These are phyloP conservation scores for Blastocystis hominis DNA, from an alignment of 352 stramenopile species.

Conservation along the genomic window DNA sequence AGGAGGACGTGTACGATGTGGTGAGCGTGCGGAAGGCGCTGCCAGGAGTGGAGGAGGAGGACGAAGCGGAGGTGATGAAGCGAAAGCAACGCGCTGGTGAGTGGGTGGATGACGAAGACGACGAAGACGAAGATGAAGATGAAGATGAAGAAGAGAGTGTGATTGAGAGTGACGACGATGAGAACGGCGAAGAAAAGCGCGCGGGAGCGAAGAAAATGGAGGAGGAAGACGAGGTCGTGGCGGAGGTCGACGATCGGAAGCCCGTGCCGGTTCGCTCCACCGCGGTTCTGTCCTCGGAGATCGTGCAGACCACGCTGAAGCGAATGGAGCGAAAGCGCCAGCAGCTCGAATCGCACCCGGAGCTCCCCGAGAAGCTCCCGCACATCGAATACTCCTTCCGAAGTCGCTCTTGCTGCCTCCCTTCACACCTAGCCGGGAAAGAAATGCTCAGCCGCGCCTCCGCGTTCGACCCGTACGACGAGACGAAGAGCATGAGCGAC, in stretches of 20 bases:
- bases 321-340: conserved; percentile 35
- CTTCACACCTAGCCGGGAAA: conserved; percentile 66
- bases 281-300: conserved; percentile 26
- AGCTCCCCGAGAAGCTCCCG: neutral
- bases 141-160: neutral
- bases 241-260: conserved; percentile 27
- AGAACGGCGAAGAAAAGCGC: no score
- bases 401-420: conserved; percentile 64
- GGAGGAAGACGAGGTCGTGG: conserved; percentile 13
- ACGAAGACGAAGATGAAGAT: conserved; percentile 4
- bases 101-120: neutral
- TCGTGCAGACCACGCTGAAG: neutral
- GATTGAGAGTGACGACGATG: conserved; percentile 2
- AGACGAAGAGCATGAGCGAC: conserved; percentile 68
- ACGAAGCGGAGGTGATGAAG: neutral
- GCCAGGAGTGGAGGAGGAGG: conserved; percentile 39
- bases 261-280: neutral
- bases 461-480: conserved; percentile 72
- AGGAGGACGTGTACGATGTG: conserved; percentile 24
- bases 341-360: neutral
- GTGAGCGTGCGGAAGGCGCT: conserved; percentile 30
- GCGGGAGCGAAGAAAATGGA: neutral
- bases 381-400: conserved; percentile 58
- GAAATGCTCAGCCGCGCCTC: conserved; percentile 69
- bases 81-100: neutral